Base-by-base conservation (phyloP, 306 rosid genomes). In the Abrus precatorius region DNA sequence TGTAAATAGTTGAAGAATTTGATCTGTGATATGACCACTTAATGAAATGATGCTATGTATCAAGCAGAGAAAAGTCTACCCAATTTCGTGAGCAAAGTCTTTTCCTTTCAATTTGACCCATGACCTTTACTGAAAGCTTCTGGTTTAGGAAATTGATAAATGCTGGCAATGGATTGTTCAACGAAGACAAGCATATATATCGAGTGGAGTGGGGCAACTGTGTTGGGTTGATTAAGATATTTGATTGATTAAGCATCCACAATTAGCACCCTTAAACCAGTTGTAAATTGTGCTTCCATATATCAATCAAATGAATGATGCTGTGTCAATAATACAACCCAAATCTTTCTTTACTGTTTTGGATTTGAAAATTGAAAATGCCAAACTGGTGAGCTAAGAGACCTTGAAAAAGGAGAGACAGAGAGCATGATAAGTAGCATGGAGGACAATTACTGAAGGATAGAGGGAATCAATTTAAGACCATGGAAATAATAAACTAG, bases 211-310 rank as follows among this genome's bases (percentile, higher is more conserved):
- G 86, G 89, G 89, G 29, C 52, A 85, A 59, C 6, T 7, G 62
- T 82, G 89, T 86, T 86, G 64, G 76, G 72, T 82, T 82, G 74
- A 85, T 82, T 68, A 78, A 59, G 57, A 85, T 79, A 40, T 75
- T 74, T 82, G 89, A 85, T 82, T 74, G 70, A 74, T 72, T 77
- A 66, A 85, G 71, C 84, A 77, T 78, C 83, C 83, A 68, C 57
- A 82, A 73, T 78, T 81, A 77, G 9, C 20, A 81, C 69, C 77
- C 56, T 82, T 68, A 72, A 72, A 72, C 81, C 66, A 48, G 45
- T 69, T 68, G 71, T 57, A 57, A 48, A 47, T 69, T 68, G 71
- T 57, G 43, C 44, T 29, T 57, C 48, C 66, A 45, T 29, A 67
- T 57, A 20, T 20, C 20, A 20, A 20, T 20, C 20, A 41, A 74